Base-by-base conservation (phyloP, 352 stramenopile species). In the Globisporangium cylindrosporum region DNA sequence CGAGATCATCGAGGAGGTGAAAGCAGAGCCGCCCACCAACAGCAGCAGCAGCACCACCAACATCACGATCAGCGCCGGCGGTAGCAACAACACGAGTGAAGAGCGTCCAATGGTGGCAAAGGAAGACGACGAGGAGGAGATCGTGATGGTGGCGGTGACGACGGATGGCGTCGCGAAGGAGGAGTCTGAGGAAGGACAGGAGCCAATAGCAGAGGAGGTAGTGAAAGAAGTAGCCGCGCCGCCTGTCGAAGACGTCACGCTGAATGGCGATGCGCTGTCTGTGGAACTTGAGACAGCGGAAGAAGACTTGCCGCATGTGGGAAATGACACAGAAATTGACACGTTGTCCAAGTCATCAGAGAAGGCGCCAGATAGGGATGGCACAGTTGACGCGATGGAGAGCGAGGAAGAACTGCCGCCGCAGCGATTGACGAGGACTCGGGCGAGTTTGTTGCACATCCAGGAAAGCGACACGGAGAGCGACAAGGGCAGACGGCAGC, bases 381-480 rank as follows among this genome's bases (percentile, higher is more conserved):
- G 4, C 18, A 24, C 1, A 12, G 25, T 10, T 12, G n/a, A 58
- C 4, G 38, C 59, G 43, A 65, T 25, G 3, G 34, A 38, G 25
- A 57, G 20, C 43, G 25, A 56, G 18, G 41, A 57, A 65, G 38
- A 43, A 43, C 22, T 54, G 20, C 59, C 59, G 41, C 25, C 25
- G 4, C 59, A 43, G 43, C 59, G 43, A 27, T 12, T 65, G 6
- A 65, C 59, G 24, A 43, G 59, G 6, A 65, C 57, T 20, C 43
- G 59, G 14, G 8, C 27, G 59, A 36, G 46, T 29, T 18, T 65
- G 27, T 43, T 65, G 59, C 59, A 41, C 9, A 18, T 67, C 49
- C 14, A 61, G 2, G 62, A 67, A 8, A 67, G 49, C 48, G 62
- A 67, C 32, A 61, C 62, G 32, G 62, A 67, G 49, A 61, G 62